Evolutionary conservation across 75 land plant genomes (phyloP).

Genomic region (Picea glauca): DNA sequence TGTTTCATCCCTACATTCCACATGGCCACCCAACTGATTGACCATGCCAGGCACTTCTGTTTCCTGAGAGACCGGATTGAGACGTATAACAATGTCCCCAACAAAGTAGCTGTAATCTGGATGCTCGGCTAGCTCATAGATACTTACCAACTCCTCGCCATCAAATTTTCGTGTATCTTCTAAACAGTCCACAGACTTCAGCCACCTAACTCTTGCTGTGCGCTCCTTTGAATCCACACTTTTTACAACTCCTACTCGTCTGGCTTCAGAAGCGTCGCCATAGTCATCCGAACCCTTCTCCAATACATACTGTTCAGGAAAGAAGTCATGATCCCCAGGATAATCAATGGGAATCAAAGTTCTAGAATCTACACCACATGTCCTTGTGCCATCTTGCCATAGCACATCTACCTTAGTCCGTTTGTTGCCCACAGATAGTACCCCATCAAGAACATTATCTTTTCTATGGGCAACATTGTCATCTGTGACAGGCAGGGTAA

Average conservation of each 20-base stretch:
- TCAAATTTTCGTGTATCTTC: slow-evolving; percentile 72
- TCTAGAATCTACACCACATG: slow-evolving; percentile 41
- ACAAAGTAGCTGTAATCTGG: slow-evolving; percentile 86
- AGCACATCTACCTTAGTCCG: slow-evolving; percentile 76
- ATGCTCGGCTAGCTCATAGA: slow-evolving; percentile 90
- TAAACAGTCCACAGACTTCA: slow-evolving; percentile 55
- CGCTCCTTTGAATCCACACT: slow-evolving; percentile 87
- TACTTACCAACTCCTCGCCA: slow-evolving; percentile 83
- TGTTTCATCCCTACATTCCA: too few species aligned
- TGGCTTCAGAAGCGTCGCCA: slow-evolving; percentile 37
- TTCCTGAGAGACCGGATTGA: slow-evolving; percentile 45
- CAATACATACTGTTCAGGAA: slow-evolving; percentile 86
- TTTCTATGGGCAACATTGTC: slow-evolving; percentile 31
- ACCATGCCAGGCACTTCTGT: slow-evolving; percentile 2
- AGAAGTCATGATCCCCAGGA: slow-evolving; percentile 91
- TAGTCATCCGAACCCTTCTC: slow-evolving; percentile 72
- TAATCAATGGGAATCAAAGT: slow-evolving; percentile 68
- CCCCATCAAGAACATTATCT: slow-evolving; percentile 57
- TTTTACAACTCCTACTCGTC: slow-evolving; percentile 78
- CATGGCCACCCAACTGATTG: not conserved
- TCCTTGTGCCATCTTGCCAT: slow-evolving; percentile 86
- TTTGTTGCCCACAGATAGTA: slow-evolving; percentile 57
- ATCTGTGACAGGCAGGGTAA: slow-evolving; percentile 9
- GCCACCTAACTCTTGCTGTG: slow-evolving; percentile 84
- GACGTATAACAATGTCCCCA: slow-evolving; percentile 89